Percentiles rank a stretch among this genome's conserved stretches.
Evolutionary conservation across 805 yeast species (phyloP).

Genomic region (Kuraishia ogatae): DNA sequence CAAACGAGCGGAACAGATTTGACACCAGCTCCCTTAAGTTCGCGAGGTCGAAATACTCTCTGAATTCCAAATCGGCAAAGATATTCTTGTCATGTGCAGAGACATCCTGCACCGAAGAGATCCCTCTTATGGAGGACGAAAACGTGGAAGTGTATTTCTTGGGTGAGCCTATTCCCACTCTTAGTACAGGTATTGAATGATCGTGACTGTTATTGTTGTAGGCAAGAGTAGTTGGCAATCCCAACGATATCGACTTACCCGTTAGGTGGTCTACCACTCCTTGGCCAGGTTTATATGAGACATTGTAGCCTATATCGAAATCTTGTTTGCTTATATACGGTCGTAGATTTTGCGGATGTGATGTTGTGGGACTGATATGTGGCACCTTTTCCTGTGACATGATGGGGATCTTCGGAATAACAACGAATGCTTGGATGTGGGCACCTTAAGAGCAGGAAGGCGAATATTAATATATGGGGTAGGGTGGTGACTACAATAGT

Average conservation of each 20-base stretch:
- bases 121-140: neutral
- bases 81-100: constrained; percentile 21
- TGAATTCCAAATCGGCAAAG: constrained; percentile 51
- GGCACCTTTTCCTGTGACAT: neutral
- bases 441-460: no score
- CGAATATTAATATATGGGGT: no score
- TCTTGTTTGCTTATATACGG: constrained; percentile 23
- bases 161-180: neutral
- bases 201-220: constrained; percentile 5
- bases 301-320: constrained; percentile 24
- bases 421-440: no score
- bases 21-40: constrained; percentile 49
- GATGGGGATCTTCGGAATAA: neutral
- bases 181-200: neutral
- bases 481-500: no score
- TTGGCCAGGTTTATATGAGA: constrained; percentile 21
- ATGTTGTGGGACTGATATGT: neutral
- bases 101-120: neutral
- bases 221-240: constrained; percentile 18
- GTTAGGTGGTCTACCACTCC: constrained; percentile 26
- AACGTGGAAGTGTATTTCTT: neutral
- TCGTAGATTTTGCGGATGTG: constrained; percentile 7
- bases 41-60: constrained; percentile 53
- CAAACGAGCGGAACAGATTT: constrained; percentile 50
- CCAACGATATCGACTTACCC: constrained; percentile 23